A percentile compares a stretch with the other conserved stretches of the same genome.
These are phyloP conservation scores for Arabidopsis lyrata DNA, from an alignment of 441 rosid genomes.

Conservation along the genomic window DNA sequence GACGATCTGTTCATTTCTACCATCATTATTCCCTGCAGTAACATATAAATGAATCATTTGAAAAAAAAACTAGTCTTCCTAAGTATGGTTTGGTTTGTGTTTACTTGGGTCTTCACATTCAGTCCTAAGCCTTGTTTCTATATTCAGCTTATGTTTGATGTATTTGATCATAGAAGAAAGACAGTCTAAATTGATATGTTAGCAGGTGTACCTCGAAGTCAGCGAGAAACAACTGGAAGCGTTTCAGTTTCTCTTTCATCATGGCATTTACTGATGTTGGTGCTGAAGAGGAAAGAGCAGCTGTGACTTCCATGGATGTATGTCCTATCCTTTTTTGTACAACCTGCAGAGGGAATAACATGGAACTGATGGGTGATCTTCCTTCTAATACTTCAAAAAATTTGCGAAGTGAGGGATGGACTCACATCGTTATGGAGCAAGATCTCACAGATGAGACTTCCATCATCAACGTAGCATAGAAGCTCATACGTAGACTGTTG, in stretches of 20 bases:
- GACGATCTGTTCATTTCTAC: conserved; percentile 68
- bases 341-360: conserved; percentile 55
- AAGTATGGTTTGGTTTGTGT: background rate
- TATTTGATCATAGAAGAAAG: conserved; percentile 11
- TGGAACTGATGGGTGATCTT: conserved; percentile 9
- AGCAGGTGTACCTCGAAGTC: conserved; percentile 76
- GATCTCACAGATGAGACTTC: conserved; percentile 93
- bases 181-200: conserved; percentile 2
- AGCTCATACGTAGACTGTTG: conserved; percentile 74
- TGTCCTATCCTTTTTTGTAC: conserved; percentile 79
- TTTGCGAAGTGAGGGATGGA: conserved; percentile 27
- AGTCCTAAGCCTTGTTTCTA: conserved; percentile 24
- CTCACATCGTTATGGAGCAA: conserved; percentile 81
- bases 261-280: conserved; percentile 49
- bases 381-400: background rate
- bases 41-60: conserved; percentile 18
- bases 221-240: conserved; percentile 69
- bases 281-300: conserved; percentile 81
- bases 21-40: conserved; percentile 76
- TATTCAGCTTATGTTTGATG: conserved; percentile 12
- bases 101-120: conserved; percentile 13
- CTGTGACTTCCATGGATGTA: conserved; percentile 78
- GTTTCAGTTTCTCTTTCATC: conserved; percentile 78
- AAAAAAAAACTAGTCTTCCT: conserved; percentile 7
- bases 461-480: conserved; percentile 82